phyloP scores from a whole-genome alignment of 2,329 filamentous ascomycete species.

The Tolypocladium inflatum region DNA sequence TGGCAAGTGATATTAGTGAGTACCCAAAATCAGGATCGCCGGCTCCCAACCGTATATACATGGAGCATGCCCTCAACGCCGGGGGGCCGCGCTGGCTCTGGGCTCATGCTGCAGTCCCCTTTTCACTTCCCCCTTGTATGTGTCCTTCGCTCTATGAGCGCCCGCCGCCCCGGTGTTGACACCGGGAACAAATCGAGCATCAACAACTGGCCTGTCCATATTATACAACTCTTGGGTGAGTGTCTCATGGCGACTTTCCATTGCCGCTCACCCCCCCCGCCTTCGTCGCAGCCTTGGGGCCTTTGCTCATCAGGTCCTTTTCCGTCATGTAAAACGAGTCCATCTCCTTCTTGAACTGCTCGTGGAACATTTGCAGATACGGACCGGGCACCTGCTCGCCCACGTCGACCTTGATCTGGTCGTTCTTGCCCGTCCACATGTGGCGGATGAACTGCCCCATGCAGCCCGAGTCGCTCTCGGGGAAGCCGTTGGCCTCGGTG shows the following conservation, averaged over 20 bases:
- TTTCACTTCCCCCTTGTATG: background rate
- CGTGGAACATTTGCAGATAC: constrained; percentile 24
- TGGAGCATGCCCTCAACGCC: background rate
- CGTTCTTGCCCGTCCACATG: constrained; percentile 31
- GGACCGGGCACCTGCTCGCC: constrained; percentile 26
- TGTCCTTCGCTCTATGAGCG: background rate
- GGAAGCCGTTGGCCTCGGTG: constrained; percentile 33
- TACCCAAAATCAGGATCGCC: background rate
- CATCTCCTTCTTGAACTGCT: constrained; percentile 23
- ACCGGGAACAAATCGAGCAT: background rate
- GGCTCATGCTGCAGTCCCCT: background rate
- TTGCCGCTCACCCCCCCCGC: too few relatives aligned
- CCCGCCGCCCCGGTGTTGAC: background rate
- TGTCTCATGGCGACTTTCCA: background rate
- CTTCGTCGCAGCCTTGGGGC: constrained; percentile 4
- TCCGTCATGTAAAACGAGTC: constrained; percentile 24
- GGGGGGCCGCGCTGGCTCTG: background rate
- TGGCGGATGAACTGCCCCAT: constrained; percentile 32
- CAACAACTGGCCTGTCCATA: background rate
- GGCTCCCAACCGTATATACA: background rate
- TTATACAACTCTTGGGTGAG: background rate
- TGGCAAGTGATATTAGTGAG: background rate
- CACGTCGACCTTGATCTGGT: constrained; percentile 28
- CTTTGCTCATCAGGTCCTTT: constrained; percentile 19
- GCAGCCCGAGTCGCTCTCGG: constrained; percentile 26